Evolutionary conservation across 495 filamentous ascomycete species (phyloP).

Genomic region (Acidomyces sp.): DNA sequence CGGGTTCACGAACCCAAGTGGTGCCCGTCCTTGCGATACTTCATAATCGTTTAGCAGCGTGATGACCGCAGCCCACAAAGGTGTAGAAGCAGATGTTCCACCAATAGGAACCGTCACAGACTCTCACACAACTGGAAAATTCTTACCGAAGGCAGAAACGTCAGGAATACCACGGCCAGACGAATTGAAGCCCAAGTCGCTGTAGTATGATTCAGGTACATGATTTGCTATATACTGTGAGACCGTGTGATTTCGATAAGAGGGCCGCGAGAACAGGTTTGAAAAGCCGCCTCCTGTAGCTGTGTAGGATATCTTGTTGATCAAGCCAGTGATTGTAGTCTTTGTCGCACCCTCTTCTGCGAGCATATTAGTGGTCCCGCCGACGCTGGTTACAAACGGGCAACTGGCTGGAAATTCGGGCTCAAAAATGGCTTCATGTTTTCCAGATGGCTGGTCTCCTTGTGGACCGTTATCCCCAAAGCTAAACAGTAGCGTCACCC

Average conservation of each 20-base stretch:
- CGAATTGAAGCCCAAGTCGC: neutral
- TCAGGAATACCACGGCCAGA: neutral
- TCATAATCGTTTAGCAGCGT: neutral
- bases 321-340: neutral
- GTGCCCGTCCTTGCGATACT: neutral
- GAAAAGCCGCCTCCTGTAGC: neutral
- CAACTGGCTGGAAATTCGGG: slow-evolving; percentile 3
- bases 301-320: neutral
- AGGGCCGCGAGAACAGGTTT: neutral
- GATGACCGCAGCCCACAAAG: neutral
- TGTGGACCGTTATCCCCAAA: neutral
- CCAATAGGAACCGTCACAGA: neutral
- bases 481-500: neutral
- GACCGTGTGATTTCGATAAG: neutral
- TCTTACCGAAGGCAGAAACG: neutral
- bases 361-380: slow-evolving; percentile 1
- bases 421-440: neutral
- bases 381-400: slow-evolving; percentile 1
- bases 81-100: neutral
- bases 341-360: neutral
- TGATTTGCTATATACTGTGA: neutral
- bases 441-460: neutral
- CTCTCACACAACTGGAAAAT: neutral
- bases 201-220: neutral
- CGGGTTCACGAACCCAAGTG: neutral